A percentile compares a stretch with the other conserved stretches of the same genome.
phyloP scores from a whole-genome alignment of 306 rosid species.

The Phaseolus lunatus region DNA sequence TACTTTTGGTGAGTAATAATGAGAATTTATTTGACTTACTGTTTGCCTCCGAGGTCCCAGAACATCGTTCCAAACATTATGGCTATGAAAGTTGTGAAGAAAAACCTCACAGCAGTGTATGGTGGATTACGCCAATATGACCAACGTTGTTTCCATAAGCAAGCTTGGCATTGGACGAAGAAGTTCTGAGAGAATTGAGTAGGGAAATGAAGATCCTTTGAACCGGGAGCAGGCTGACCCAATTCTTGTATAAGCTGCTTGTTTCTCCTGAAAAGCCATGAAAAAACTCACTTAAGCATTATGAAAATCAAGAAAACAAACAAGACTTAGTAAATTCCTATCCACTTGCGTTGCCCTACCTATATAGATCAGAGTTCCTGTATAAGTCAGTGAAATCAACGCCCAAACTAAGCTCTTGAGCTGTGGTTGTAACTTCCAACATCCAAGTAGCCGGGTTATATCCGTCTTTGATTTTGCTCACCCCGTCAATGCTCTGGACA shows the following conservation, averaged over 20 bases:
- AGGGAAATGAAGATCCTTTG: constrained; percentile 71
- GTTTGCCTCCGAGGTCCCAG: constrained; percentile 57
- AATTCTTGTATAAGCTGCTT: constrained; percentile 70
- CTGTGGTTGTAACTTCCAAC: constrained; percentile 74
- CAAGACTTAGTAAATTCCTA: not conserved
- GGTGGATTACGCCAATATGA: constrained; percentile 68
- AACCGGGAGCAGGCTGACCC: constrained; percentile 60
- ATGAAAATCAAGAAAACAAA: constrained; percentile 14
- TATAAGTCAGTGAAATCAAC: constrained; percentile 67
- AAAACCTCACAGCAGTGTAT: constrained; percentile 58
- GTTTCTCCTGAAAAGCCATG: constrained; percentile 70
- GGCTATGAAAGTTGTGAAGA: constrained; percentile 53
- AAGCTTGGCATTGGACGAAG: constrained; percentile 71
- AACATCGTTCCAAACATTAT: constrained; percentile 56
- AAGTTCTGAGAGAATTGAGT: constrained; percentile 67
- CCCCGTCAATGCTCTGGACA: constrained; percentile 61
- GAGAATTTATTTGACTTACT: constrained; percentile 38
- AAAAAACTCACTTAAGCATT: constrained; percentile 27
- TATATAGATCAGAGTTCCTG: constrained; percentile 65
- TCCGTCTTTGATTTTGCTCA: constrained; percentile 74
- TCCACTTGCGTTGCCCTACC: constrained; percentile 40
- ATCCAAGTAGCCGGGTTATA: constrained; percentile 96
- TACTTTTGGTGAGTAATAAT: too few relatives aligned
- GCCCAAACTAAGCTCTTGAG: constrained; percentile 64
- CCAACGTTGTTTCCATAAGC: constrained; percentile 79